phyloP scores from a whole-genome alignment of 495 filamentous ascomycete species.

The Penicillium macrosclerotiorum region DNA sequence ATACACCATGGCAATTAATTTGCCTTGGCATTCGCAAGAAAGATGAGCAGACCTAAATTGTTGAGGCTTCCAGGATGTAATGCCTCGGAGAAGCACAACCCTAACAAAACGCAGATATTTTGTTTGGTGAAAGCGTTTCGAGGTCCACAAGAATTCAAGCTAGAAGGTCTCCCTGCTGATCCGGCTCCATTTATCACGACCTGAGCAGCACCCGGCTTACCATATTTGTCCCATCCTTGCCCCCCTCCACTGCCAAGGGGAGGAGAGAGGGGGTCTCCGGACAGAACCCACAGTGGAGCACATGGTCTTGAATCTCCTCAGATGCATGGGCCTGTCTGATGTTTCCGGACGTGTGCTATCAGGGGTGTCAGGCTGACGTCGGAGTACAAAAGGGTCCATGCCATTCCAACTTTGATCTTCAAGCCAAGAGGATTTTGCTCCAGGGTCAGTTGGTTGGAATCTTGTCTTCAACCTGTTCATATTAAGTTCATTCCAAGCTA shows the following conservation, averaged over 20 bases:
- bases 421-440: not conserved
- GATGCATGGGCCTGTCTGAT: constrained; percentile 9
- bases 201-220: constrained; percentile 14
- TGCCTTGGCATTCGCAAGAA: too few species aligned
- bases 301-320: constrained; percentile 19
- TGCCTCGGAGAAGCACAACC: too few species aligned
- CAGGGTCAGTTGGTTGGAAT: not conserved
- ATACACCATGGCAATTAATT: not conserved
- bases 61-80: constrained; percentile 3
- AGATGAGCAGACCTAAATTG: not conserved
- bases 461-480: constrained; percentile 7
- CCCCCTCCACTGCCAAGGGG: constrained; percentile 18
- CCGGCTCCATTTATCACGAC: constrained; percentile 3
- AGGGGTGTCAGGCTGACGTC: constrained; percentile 11
- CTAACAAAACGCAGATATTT: not conserved
- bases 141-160: not conserved
- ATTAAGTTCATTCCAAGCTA: constrained; percentile 1
- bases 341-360: constrained; percentile 10
- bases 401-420: constrained; percentile 2
- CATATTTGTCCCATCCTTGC: constrained; percentile 17
- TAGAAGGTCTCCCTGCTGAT: constrained; percentile 4
- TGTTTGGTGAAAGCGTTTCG: not conserved
- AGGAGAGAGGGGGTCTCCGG: constrained; percentile 11
- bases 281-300: constrained; percentile 29
- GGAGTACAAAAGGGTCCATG: constrained; percentile 18